phyloP scores from a whole-genome alignment of 2,329 filamentous ascomycete genomes.

The Cladosporium sphaerospermum region DNA sequence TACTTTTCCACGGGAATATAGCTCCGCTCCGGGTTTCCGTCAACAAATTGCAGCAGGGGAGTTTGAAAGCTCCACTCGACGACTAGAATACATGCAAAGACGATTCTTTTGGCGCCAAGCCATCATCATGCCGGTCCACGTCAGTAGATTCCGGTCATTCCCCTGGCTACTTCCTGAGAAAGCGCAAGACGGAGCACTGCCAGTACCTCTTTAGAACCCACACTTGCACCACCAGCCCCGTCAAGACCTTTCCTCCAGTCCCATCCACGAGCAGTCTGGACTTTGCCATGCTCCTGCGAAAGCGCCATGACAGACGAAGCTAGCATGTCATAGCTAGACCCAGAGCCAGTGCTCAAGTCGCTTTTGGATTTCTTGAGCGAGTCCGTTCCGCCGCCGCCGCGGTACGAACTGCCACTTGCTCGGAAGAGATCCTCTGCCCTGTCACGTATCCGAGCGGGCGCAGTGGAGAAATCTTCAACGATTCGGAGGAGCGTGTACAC shows the following conservation, averaged over 20 bases:
- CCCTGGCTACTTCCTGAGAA: conserved; percentile 64
- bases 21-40: no score
- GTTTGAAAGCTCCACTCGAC: no score
- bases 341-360: conserved; percentile 19
- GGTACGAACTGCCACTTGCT: conserved; percentile 21
- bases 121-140: neutral
- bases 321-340: conserved; percentile 26
- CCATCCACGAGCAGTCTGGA: conserved; percentile 48
- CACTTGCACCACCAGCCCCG: conserved; percentile 51
- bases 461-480: conserved; percentile 26
- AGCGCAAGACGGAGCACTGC: conserved; percentile 65
- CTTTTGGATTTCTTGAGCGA: conserved; percentile 13
- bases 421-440: conserved; percentile 24
- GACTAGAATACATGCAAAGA: no score
- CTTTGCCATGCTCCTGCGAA: conserved; percentile 20
- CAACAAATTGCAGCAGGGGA: no score
- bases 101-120: no score
- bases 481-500: conserved; percentile 23
- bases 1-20: no score
- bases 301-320: conserved; percentile 23
- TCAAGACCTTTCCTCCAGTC: conserved; percentile 55
- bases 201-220: conserved; percentile 61
- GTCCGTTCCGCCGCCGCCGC: conserved; percentile 3
- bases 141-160: conserved; percentile 44
- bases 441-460: conserved; percentile 22